Evolutionary conservation across 192 early-diverging fungal genomes (phyloP).

Genomic region (Backusella westeae): DNA sequence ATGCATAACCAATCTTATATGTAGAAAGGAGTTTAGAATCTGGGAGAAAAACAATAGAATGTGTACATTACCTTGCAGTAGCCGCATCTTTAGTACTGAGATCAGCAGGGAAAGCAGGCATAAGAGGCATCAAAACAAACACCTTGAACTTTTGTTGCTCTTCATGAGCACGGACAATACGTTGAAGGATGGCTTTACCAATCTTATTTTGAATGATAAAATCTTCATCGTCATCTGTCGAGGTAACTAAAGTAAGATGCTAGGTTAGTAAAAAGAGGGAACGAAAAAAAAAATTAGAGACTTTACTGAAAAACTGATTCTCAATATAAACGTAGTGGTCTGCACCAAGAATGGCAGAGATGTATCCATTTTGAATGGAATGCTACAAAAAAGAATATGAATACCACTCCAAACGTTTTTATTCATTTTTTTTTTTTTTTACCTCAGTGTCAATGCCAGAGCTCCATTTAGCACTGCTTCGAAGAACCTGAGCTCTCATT

Average conservation of each 20-base stretch:
- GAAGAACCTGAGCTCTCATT: constrained; percentile 62
- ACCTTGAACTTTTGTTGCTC: constrained; percentile 72
- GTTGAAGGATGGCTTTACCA: constrained; percentile 73
- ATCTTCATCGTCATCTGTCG: constrained; percentile 43
- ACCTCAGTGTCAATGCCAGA: constrained; percentile 60
- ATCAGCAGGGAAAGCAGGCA: constrained; percentile 88
- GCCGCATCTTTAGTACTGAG: constrained; percentile 72
- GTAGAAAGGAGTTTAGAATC: neutral
- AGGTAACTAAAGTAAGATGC: constrained; percentile 40
- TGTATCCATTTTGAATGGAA: constrained; percentile 82
- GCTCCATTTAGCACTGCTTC: constrained; percentile 68
- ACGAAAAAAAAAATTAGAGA: neutral
- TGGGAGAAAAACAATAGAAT: neutral
- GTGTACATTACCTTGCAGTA: constrained; percentile 51
- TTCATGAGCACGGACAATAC: constrained; percentile 69
- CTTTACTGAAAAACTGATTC: constrained; percentile 86
- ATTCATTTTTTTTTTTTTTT: neutral
- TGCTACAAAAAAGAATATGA: constrained; percentile 24
- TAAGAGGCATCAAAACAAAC: constrained; percentile 82
- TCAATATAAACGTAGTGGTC: constrained; percentile 89
- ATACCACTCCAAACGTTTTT: neutral
- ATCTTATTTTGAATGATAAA: constrained; percentile 78
- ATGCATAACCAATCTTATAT: constrained; percentile 65
- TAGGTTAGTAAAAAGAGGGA: neutral
- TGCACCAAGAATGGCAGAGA: constrained; percentile 63